Evolutionary conservation across 2,329 filamentous ascomycete species (phyloP), one percentile per base, ranked within the genome.

Genomic region (Fusarium vanettenii): DNA sequence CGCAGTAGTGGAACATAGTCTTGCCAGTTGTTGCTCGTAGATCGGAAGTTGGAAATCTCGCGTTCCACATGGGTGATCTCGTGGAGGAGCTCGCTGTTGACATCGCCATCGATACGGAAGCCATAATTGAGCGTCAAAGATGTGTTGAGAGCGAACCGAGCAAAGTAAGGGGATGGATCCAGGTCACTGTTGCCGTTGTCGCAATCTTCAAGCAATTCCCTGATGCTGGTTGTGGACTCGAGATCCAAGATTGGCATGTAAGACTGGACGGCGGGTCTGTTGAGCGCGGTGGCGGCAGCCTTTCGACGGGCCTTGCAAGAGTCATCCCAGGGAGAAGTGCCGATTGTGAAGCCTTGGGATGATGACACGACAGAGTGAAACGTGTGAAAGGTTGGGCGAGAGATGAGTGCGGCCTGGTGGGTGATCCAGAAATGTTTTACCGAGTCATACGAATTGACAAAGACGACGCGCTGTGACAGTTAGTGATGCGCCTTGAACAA

Each of bases 181-280:
- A 96, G 85, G 56, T 94, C 92, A 3, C 86, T 77, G 0, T 86
- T 84, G 1, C 93, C 94, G 13, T 88, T 85, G 43, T 90, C 85
- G 75, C 89, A 91, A 76, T 95, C 92, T 1, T 87, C 81, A 37
- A 93, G 85, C 45, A 96, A 87, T 76, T 96, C 93, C 72, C 90
- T 91, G 82, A 96, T 92, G 65, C 92, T 93, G 16, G 89, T 88
- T 16, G 88, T 91, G 31, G 91, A 90, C 81, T 96, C 94, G 29
- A 95, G 89, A 76, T 96, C 94, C 60, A 96, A 91, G 75, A 95
- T 94, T 0, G 94, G 93, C 90, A 95, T 93, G 81, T 96, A 96
- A 0, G 91, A 92, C 78, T 94, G 92, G 1, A 94, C 90, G 0
- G 93, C 91, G 0, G 93, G 93, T 0, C 92, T 89, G 80, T 95